Base-by-base conservation (phyloP, 1,284 basidiomycete genomes). In the Tilletia horrida region DNA sequence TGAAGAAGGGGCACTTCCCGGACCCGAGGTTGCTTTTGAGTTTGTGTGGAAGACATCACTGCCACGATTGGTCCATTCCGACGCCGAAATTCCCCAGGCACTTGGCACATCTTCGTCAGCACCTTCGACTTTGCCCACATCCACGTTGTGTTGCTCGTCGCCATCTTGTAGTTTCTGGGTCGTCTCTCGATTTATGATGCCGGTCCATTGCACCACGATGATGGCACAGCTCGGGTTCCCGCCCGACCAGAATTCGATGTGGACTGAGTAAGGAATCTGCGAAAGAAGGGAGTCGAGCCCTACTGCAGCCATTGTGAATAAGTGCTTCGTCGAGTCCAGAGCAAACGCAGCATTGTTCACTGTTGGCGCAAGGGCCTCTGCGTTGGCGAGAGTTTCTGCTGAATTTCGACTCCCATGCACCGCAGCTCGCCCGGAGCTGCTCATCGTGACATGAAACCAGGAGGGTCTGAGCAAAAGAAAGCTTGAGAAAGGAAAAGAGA, bases 161-260 rank as follows among this genome's bases (percentile, higher is more conserved):
- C 4, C 52, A 29, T 55, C 50, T 23, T 13, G 25, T 21, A 14
- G 50, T 21, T 14, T 55, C 50, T 14, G 50, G 21, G 11, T 27
- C 7, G 50, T 23, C 50, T 14, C 35, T 40, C 35, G 35, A 40
- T 40, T 11, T 4, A 40, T 11, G 35, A 40, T 4, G 27, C 27
- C 29, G 18, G 55, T 29, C 55, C 55, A 59, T 4, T 40, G 55
- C 55, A 59, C 55, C 27, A 59, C 55, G 29, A 59, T 59, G 4
- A 59, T 16, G 9, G 55, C 55, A 9, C 27, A 40, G 14, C 27
- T 59, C 3, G 55, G 55, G 35, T 59, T 59, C 14, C 29, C 55
- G 16, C 55, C 55, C 14, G 27, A 31, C 55, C 55, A 59, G 7
- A 25, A 25, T 35, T 59, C 55, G 4, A 59, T 18, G n/a, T 59